These are phyloP conservation scores for Akanthomyces uredinophilus DNA, from an alignment of 2,329 filamentous ascomycete genomes.

Conservation along the genomic window DNA sequence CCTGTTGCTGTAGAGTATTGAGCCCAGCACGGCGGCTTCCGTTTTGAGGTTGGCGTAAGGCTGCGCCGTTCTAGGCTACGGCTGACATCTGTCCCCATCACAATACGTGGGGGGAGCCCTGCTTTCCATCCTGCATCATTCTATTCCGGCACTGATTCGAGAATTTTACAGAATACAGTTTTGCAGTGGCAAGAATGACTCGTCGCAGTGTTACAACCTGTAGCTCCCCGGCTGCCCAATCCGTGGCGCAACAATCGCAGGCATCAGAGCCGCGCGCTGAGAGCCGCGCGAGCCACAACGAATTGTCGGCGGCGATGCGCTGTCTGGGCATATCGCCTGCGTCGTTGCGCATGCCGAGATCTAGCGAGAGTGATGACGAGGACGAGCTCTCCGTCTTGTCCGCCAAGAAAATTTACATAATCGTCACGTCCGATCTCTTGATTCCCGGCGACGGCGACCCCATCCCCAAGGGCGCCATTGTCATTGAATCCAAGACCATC, in stretches of 20 bases:
- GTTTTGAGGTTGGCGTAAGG: not conserved
- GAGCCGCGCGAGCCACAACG: not conserved
- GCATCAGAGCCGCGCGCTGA: not conserved
- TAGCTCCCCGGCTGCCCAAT: not conserved
- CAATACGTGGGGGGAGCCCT: no score
- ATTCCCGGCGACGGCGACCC: conserved; percentile 36
- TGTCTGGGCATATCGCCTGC: not conserved
- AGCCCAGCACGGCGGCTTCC: not conserved
- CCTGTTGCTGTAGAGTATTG: no score
- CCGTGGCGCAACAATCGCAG: not conserved
- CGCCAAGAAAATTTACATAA: conserved; percentile 26
- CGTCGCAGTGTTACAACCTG: not conserved
- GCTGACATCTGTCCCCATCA: not conserved
- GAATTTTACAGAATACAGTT: not conserved
- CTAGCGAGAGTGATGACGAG: not conserved
- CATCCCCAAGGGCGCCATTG: conserved; percentile 28
- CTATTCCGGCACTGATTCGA: not conserved
- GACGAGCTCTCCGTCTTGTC: not conserved
- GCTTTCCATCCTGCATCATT: no score
- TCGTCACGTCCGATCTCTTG: conserved; percentile 29
- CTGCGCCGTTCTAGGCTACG: not conserved
- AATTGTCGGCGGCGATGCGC: not conserved
- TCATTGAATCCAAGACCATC: conserved; percentile 32
- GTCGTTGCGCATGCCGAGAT: not conserved
- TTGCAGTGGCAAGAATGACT: not conserved